Conservation (phyloP, 495 filamentous ascomycete species). For the Podospora pseudoanserina region DNA sequence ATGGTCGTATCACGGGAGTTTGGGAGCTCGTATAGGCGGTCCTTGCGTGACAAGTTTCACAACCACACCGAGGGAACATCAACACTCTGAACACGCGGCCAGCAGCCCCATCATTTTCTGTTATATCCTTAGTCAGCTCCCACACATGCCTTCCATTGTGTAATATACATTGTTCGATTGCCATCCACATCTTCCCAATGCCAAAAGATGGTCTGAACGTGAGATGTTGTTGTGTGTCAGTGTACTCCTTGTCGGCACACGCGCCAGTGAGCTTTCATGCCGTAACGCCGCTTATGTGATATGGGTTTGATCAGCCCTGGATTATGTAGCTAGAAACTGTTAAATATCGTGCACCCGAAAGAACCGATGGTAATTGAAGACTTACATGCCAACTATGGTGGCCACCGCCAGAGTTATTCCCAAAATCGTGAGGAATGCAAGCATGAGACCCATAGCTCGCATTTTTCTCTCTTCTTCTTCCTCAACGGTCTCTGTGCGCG, state of each 20-base stretch:
- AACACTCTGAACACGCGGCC: not conserved
- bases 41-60: not conserved
- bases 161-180: not conserved
- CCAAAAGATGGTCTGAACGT: not conserved
- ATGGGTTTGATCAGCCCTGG: not conserved
- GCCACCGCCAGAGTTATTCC: not conserved
- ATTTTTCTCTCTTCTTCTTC: too few species aligned
- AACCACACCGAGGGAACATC: not conserved
- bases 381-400: not conserved
- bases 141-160: not conserved
- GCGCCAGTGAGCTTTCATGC: not conserved
- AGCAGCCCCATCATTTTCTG: not conserved
- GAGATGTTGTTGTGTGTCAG: not conserved
- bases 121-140: not conserved
- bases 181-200: not conserved
- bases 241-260: not conserved
- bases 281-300: not conserved
- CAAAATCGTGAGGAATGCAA: not conserved
- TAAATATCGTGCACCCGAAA: not conserved
- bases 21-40: not conserved
- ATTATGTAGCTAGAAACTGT: not conserved
- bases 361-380: not conserved
- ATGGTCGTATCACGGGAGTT: not conserved
- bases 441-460: not conserved
- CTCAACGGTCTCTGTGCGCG: not conserved